Evolutionary conservation across 441 rosid species (phyloP).

Genomic region (Populus trichocarpa): DNA sequence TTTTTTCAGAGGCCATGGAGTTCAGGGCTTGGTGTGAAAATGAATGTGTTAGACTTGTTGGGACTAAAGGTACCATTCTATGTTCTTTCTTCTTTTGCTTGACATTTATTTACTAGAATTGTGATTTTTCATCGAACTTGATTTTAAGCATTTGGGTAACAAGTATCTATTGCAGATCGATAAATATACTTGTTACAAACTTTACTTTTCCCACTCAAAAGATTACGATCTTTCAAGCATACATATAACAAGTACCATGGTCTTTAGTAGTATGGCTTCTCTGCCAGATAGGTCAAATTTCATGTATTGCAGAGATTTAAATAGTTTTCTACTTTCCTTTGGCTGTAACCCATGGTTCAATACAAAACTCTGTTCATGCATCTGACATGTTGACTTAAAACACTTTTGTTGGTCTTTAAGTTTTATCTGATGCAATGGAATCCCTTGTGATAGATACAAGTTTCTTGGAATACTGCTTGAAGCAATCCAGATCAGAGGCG

Average conservation of each 20-base stretch:
- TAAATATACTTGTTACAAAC: background rate
- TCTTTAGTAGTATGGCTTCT: background rate
- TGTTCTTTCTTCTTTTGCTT: background rate
- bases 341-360: background rate
- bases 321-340: background rate
- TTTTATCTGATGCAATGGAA: background rate
- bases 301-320: no score
- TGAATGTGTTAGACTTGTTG: slow-evolving; percentile 86
- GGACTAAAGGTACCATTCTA: slow-evolving; percentile 61
- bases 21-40: slow-evolving; percentile 94
- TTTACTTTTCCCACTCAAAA: background rate
- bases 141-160: background rate
- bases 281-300: background rate
- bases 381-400: background rate
- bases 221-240: background rate
- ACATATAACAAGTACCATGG: background rate
- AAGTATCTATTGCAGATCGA: background rate
- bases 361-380: background rate
- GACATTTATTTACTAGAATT: background rate
- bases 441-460: slow-evolving; percentile 38
- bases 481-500: slow-evolving; percentile 96
- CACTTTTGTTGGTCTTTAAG: background rate
- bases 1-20: slow-evolving; percentile 82
- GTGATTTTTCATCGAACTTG: background rate
- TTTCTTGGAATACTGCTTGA: slow-evolving; percentile 23